Evolutionary conservation across 179 eudicot species (phyloP).

Genomic region (Drosera spatulata): DNA sequence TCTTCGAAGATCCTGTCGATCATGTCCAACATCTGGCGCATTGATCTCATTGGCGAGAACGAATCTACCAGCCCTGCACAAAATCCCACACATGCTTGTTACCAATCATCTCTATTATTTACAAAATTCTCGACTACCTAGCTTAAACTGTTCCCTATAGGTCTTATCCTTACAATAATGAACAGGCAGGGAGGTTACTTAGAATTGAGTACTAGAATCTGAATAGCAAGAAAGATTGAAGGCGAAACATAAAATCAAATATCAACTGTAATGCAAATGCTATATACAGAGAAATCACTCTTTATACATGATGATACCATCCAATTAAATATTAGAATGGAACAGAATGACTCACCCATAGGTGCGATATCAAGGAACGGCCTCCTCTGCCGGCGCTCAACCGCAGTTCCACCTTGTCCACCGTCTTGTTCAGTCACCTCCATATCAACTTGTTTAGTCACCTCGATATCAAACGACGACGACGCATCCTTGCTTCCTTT

Average conservation of each 20-base stretch:
- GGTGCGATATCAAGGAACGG: slow-evolving; percentile 42
- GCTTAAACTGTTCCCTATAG: too few relatives aligned
- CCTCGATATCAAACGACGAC: too few relatives aligned
- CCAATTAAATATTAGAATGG: neutral
- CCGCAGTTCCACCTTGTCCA: slow-evolving; percentile 13
- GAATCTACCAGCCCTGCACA: slow-evolving; percentile 36
- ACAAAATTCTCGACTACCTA: too few relatives aligned
- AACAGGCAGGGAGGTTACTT: too few relatives aligned
- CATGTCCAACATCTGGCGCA: slow-evolving; percentile 62
- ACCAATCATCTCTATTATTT: neutral
- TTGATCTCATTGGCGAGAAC: slow-evolving; percentile 54
- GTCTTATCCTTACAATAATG: too few relatives aligned
- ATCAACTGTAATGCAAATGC: too few relatives aligned
- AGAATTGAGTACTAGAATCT: too few relatives aligned
- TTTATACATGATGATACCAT: neutral
- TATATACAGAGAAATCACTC: neutral
- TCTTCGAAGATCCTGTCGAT: slow-evolving; percentile 67
- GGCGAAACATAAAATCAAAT: too few relatives aligned
- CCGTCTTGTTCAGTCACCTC: slow-evolving; percentile 14
- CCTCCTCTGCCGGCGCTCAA: slow-evolving; percentile 37
- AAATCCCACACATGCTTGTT: neutral
- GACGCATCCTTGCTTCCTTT: slow-evolving; percentile 13
- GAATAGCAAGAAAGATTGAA: too few relatives aligned
- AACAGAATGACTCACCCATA: slow-evolving; percentile 31
- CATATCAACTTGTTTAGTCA: slow-evolving; percentile 20